phyloP scores from a whole-genome alignment of 345 rosid genomes.

The Dovyalis caffra region DNA sequence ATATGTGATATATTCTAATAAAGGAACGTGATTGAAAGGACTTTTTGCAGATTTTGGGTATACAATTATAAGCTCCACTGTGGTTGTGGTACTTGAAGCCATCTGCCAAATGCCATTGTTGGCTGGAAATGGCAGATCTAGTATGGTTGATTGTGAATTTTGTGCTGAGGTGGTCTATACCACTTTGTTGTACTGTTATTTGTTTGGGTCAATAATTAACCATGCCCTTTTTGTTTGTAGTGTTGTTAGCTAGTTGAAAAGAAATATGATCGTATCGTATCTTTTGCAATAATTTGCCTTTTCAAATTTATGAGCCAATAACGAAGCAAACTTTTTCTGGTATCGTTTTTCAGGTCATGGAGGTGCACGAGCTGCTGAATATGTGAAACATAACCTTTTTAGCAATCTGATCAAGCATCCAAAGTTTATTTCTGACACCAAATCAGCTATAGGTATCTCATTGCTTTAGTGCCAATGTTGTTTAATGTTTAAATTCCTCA shows the following conservation, averaged over 20 bases:
- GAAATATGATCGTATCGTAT: neutral
- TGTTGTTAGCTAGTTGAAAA: conserved; percentile 1
- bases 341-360: conserved; percentile 82
- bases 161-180: conserved; percentile 8
- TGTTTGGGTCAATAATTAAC: conserved; percentile 5
- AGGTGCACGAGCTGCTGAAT: conserved; percentile 99
- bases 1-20: conserved; percentile 5
- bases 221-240: neutral
- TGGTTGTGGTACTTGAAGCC: conserved; percentile 30
- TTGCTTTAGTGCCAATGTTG: conserved; percentile 5
- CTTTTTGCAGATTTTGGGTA: conserved; percentile 23
- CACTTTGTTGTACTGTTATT: conserved; percentile 11
- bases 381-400: conserved; percentile 90
- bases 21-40: conserved; percentile 18
- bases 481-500: conserved; percentile 4
- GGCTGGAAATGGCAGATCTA: conserved; percentile 18
- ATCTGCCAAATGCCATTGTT: conserved; percentile 15
- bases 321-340: conserved; percentile 1
- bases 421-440: conserved; percentile 88
- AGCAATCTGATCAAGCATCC: conserved; percentile 94
- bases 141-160: conserved; percentile 14
- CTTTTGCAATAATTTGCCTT: neutral
- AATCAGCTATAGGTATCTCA: conserved; percentile 80
- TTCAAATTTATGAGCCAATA: neutral
- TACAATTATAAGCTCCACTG: conserved; percentile 14